A percentile compares a stretch with the other conserved stretches of the same genome.
Evolutionary conservation across 306 rosid genomes (phyloP).

Genomic region (Inga laurina): DNA sequence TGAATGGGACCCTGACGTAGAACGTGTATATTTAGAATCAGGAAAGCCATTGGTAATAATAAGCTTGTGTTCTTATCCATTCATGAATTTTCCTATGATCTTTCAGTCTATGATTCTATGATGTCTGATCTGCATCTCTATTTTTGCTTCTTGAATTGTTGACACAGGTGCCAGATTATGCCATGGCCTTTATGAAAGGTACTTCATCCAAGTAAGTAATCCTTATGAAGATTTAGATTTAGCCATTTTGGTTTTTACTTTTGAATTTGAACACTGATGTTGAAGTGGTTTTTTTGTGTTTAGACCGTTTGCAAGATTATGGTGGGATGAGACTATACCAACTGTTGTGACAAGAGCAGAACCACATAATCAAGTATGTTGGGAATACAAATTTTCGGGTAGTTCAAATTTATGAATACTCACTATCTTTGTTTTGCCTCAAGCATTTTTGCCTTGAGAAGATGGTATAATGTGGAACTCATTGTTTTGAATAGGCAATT

Average conservation of each 20-base stretch:
- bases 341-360: constrained; percentile 77
- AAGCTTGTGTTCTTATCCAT: not conserved
- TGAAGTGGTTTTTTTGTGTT: constrained; percentile 6
- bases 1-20: constrained; percentile 59
- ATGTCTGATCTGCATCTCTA: not conserved
- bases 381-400: not conserved
- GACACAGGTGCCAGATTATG: constrained; percentile 78
- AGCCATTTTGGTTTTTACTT: not conserved
- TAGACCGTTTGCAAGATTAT: constrained; percentile 84
- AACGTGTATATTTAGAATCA: constrained; percentile 58
- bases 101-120: not conserved
- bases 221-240: not conserved
- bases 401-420: not conserved
- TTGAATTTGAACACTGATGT: not conserved
- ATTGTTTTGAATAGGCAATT: constrained; percentile 43
- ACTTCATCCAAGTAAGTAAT: constrained; percentile 69
- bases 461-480: not conserved
- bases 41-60: constrained; percentile 79
- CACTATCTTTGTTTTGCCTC: not conserved
- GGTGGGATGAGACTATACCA: constrained; percentile 98
- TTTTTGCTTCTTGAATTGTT: not conserved
- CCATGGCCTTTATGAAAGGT: constrained; percentile 65
- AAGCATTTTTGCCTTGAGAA: not conserved
- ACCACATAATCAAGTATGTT: constrained; percentile 70
- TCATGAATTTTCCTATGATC: not conserved